Percentiles rank a stretch among this genome's conserved stretches.
Evolutionary conservation across 306 rosid species (phyloP).

Genomic region (Chamaecrista fasciculata): DNA sequence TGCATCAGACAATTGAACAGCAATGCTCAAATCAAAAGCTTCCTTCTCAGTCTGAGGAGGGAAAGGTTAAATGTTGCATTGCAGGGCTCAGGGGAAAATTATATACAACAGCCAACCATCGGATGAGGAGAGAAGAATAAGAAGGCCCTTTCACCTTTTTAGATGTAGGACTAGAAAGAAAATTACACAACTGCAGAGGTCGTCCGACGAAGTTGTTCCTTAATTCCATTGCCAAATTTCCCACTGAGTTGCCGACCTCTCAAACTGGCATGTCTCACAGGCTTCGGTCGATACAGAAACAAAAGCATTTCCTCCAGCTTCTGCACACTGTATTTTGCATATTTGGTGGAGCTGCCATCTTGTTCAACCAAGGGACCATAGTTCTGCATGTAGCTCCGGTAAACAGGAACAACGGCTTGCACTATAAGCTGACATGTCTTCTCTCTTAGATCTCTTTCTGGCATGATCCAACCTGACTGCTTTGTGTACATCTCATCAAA

Average conservation of each 20-base stretch:
- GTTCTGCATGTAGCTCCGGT: constrained; percentile 98
- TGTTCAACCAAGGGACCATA: constrained; percentile 98
- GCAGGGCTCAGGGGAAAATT: constrained; percentile 37
- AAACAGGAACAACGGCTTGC: constrained; percentile 93
- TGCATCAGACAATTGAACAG: constrained; percentile 31
- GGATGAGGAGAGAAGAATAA: constrained; percentile 3
- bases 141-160: constrained; percentile 21
- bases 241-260: constrained; percentile 64
- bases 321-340: constrained; percentile 82
- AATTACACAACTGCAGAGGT: constrained; percentile 74
- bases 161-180: constrained; percentile 17
- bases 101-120: constrained; percentile 50
- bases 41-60: constrained; percentile 29
- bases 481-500: constrained; percentile 77
- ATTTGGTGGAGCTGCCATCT: constrained; percentile 77
- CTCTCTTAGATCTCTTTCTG: constrained; percentile 81
- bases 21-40: constrained; percentile 23
- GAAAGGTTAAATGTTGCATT: constrained; percentile 14
- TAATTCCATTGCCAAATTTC: constrained; percentile 59
- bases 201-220: constrained; percentile 77
- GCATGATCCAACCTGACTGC: constrained; percentile 76
- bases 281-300: constrained; percentile 80
- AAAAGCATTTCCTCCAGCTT: constrained; percentile 82
- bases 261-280: constrained; percentile 72
- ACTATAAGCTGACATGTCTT: constrained; percentile 85